Conservation (phyloP, 2,329 filamentous ascomycete genomes). For the Elsinoe batatas region DNA sequence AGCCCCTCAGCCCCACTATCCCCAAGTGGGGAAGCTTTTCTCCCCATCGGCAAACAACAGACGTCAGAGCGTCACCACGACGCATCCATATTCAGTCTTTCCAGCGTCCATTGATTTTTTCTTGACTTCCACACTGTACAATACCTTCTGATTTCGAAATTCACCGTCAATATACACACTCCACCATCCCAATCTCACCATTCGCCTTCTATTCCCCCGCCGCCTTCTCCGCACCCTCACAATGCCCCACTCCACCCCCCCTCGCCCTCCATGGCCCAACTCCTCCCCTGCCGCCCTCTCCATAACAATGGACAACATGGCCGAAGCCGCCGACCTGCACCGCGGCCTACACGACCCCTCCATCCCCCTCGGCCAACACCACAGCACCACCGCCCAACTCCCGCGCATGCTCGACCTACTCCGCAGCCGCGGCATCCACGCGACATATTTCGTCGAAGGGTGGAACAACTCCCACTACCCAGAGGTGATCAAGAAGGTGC, state of each 20-base stretch:
- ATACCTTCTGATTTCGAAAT: too few species aligned
- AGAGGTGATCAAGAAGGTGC: slow-evolving; percentile 19
- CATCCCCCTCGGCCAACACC: slow-evolving; percentile 23
- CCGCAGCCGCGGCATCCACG: slow-evolving; percentile 21
- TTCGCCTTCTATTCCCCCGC: neutral
- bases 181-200: too few species aligned
- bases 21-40: neutral
- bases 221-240: neutral
- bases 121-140: too few species aligned
- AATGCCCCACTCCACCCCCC: slow-evolving; percentile 1
- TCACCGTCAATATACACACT: too few species aligned
- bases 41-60: neutral
- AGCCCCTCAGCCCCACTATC: neutral
- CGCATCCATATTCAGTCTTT: neutral
- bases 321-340: slow-evolving; percentile 27
- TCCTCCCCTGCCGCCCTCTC: slow-evolving; percentile 21
- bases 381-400: slow-evolving; percentile 22
- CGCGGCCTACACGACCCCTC: slow-evolving; percentile 22
- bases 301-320: slow-evolving; percentile 28
- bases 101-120: too few species aligned
- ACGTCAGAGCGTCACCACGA: neutral
- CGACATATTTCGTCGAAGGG: slow-evolving; percentile 27
- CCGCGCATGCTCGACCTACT: slow-evolving; percentile 23
- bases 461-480: slow-evolving; percentile 25
- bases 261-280: slow-evolving; percentile 22